Percentiles rank a stretch among this genome's conserved stretches.
Evolutionary conservation across 805 yeast genomes (phyloP).

Genomic region (Pichia deserticola): DNA sequence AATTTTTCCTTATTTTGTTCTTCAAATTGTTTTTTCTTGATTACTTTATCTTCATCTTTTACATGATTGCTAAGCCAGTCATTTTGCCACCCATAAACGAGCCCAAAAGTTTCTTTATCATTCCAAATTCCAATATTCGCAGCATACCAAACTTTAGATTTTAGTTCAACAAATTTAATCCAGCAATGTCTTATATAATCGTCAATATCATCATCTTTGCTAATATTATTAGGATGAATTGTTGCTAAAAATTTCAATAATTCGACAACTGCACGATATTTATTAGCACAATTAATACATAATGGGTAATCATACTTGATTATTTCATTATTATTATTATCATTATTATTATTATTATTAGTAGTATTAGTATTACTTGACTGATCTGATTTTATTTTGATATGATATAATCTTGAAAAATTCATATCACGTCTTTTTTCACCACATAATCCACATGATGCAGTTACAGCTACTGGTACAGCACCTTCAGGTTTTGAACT

Average conservation of each 20-base stretch:
- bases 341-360: not conserved
- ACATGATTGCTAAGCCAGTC: constrained; percentile 18
- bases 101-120: constrained; percentile 23
- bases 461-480: constrained; percentile 68
- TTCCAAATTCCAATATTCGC: constrained; percentile 72
- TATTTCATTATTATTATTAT: constrained; percentile 22
- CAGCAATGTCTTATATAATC: constrained; percentile 37
- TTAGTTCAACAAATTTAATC: constrained; percentile 53
- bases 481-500: constrained; percentile 26
- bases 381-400: constrained; percentile 21
- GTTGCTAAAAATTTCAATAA: constrained; percentile 55
- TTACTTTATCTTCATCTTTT: not conserved
- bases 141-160: constrained; percentile 77
- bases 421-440: constrained; percentile 63
- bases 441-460: constrained; percentile 80
- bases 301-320: constrained; percentile 48
- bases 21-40: no score
- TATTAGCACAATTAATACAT: constrained; percentile 74
- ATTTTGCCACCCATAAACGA: constrained; percentile 29
- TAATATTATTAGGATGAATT: constrained; percentile 4
- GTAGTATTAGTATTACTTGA: not conserved
- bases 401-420: constrained; percentile 68
- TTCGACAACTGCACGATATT: constrained; percentile 77
- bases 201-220: not conserved
- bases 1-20: not conserved